Percentiles rank a stretch among this genome's conserved stretches.
These are phyloP conservation scores for Penicillium soppii DNA, from an alignment of 495 filamentous ascomycete genomes.

Conservation along the genomic window DNA sequence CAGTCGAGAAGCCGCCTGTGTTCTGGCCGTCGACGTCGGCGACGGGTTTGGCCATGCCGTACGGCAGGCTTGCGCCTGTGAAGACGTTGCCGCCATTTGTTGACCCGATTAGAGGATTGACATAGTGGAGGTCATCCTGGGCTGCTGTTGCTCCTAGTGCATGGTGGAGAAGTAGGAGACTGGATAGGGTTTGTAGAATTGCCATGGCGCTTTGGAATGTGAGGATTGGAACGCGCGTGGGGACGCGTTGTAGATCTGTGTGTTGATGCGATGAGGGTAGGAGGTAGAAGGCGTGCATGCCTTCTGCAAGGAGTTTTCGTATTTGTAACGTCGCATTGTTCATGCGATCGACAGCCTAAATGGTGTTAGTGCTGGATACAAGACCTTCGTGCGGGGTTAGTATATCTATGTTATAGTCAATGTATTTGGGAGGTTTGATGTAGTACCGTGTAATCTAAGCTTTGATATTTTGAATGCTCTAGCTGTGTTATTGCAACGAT, in stretches of 20 bases:
- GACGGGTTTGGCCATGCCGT: slow-evolving; percentile 72
- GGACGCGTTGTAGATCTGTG: background rate
- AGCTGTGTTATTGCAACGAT: background rate
- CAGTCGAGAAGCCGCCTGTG: slow-evolving; percentile 70
- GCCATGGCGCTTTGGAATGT: slow-evolving; percentile 1
- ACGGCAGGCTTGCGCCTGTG: slow-evolving; percentile 70
- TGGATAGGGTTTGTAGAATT: background rate
- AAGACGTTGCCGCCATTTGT: slow-evolving; percentile 67
- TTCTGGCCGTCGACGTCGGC: slow-evolving; percentile 67
- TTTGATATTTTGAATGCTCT: background rate
- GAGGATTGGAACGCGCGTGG: background rate
- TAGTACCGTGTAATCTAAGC: background rate
- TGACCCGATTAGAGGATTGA: slow-evolving; percentile 57
- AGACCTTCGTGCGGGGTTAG: slow-evolving; percentile 3
- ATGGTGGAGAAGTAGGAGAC: slow-evolving; percentile 3
- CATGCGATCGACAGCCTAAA: background rate
- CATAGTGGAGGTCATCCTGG: slow-evolving; percentile 26
- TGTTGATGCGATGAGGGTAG: background rate
- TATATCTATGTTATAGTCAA: background rate
- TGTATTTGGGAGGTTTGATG: background rate
- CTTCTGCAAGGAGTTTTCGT: slow-evolving; percentile 2
- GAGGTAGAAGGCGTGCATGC: background rate
- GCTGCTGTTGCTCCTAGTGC: slow-evolving; percentile 7
- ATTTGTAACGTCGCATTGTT: slow-evolving; percentile 11
- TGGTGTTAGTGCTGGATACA: slow-evolving; percentile 1